These are phyloP conservation scores for Xylaria sp. DNA, from an alignment of 2,329 filamentous ascomycete genomes.

Conservation along the genomic window DNA sequence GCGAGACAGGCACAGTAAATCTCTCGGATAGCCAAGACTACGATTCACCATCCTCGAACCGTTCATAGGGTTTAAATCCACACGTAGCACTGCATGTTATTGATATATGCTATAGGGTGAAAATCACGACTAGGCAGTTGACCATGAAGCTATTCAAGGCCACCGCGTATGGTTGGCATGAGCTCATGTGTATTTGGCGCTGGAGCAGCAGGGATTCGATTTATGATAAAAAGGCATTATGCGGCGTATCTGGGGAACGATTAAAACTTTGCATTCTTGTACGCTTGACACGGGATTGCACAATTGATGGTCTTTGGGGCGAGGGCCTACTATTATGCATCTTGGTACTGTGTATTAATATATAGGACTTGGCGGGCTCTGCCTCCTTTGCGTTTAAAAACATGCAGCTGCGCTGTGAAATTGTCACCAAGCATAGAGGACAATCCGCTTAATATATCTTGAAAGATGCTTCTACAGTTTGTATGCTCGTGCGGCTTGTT, in stretches of 20 bases:
- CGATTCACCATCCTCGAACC: background rate
- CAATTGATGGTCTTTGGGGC: slow-evolving; percentile 19
- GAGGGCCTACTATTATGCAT: slow-evolving; percentile 11
- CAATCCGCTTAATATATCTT: background rate
- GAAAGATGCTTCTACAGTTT: background rate
- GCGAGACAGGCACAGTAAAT: slow-evolving; percentile 43
- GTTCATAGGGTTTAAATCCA: slow-evolving; percentile 7
- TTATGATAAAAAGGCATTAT: slow-evolving; percentile 38
- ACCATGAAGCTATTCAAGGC: slow-evolving; percentile 11
- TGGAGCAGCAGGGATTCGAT: slow-evolving; percentile 24
- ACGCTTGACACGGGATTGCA: slow-evolving; percentile 21
- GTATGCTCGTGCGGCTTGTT: background rate
- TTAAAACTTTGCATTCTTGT: slow-evolving; percentile 32
- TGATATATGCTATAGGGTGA: slow-evolving; percentile 18
- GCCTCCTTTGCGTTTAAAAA: background rate
- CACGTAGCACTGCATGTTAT: slow-evolving; percentile 19
- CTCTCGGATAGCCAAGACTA: background rate
- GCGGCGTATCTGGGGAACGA: slow-evolving; percentile 38
- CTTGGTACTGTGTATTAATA: slow-evolving; percentile 35
- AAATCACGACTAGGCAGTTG: slow-evolving; percentile 17
- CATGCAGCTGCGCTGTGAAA: background rate
- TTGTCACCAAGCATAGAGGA: background rate
- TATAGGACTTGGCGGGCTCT: slow-evolving; percentile 32
- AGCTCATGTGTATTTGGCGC: slow-evolving; percentile 29
- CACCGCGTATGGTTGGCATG: slow-evolving; percentile 9